Evolutionary conservation across 495 filamentous ascomycete species (phyloP).

Genomic region (Aspergillus mulundensis): DNA sequence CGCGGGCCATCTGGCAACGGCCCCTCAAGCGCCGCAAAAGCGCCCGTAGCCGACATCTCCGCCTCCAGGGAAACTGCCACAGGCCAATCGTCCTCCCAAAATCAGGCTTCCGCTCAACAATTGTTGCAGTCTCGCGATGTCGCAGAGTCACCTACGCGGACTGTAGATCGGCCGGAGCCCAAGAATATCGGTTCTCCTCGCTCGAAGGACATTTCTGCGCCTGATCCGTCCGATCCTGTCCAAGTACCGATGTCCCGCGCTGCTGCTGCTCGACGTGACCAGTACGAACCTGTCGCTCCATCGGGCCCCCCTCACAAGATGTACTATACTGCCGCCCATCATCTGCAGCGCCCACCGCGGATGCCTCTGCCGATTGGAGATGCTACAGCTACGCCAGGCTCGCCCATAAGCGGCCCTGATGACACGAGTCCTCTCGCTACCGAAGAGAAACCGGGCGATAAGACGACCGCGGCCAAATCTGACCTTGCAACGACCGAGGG

Average conservation of each 20-base stretch:
- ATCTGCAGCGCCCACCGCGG: constrained; percentile 73
- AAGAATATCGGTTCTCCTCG: constrained; percentile 23
- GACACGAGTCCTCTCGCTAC: constrained; percentile 48
- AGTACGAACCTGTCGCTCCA: constrained; percentile 29
- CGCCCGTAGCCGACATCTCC: constrained; percentile 39
- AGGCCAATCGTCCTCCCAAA: constrained; percentile 36
- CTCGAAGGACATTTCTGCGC: constrained; percentile 21
- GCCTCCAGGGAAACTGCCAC: constrained; percentile 41
- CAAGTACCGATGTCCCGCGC: constrained; percentile 45
- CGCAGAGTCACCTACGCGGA: constrained; percentile 23
- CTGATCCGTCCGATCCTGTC: constrained; percentile 44
- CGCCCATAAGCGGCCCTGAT: constrained; percentile 68
- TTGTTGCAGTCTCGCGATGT: constrained; percentile 38
- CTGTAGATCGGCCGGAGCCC: constrained; percentile 19
- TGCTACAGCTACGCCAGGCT: constrained; percentile 78
- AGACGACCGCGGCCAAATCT: constrained; percentile 48
- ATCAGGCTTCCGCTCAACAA: constrained; percentile 34
- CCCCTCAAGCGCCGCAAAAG: constrained; percentile 33
- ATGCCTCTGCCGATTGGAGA: constrained; percentile 89
- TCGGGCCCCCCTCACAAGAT: constrained; percentile 46
- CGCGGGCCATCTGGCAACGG: constrained; percentile 41
- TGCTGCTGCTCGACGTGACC: constrained; percentile 29
- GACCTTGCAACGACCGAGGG: constrained; percentile 69
- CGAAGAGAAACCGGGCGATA: constrained; percentile 45
- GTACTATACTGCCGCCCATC: constrained; percentile 47